These are phyloP conservation scores for Aspergillus cavernicola DNA, from an alignment of 495 filamentous ascomycete genomes.

Conservation along the genomic window DNA sequence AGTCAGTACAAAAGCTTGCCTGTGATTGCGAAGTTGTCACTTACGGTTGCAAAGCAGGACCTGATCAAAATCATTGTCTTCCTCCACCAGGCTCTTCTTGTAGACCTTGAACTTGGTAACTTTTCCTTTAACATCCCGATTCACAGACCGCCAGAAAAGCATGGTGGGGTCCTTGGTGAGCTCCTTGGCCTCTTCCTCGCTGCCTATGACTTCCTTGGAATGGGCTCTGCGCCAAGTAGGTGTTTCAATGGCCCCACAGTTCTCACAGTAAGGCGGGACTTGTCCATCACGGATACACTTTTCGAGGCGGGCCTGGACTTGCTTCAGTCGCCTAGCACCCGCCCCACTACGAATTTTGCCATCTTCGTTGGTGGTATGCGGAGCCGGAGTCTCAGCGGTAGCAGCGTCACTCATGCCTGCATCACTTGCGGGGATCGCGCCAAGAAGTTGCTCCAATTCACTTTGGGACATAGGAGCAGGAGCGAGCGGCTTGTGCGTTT, in stretches of 20 bases:
- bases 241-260: constrained; percentile 93
- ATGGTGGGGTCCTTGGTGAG: constrained; percentile 64
- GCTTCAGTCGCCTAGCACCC: constrained; percentile 34
- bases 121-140: constrained; percentile 56
- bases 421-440: constrained; percentile 54
- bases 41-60: constrained; percentile 85
- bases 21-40: constrained; percentile 27
- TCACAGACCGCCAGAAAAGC: constrained; percentile 57
- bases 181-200: constrained; percentile 58
- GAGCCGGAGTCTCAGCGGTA: constrained; percentile 32
- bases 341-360: constrained; percentile 35
- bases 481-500: constrained; percentile 37
- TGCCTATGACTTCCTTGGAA: constrained; percentile 61
- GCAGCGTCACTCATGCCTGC: constrained; percentile 38
- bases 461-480: constrained; percentile 39
- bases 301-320: constrained; percentile 53
- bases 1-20: constrained; percentile 20
- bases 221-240: constrained; percentile 92
- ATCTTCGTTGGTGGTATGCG: constrained; percentile 21
- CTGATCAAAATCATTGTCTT: constrained; percentile 61
- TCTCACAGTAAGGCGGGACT: constrained; percentile 79
- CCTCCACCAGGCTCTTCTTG: constrained; percentile 71
- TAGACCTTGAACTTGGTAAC: constrained; percentile 62
- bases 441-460: constrained; percentile 32
- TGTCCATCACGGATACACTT: constrained; percentile 64